Conservation (phyloP, 2,329 filamentous ascomycete genomes). For the Sporothrix dimorphospora region DNA sequence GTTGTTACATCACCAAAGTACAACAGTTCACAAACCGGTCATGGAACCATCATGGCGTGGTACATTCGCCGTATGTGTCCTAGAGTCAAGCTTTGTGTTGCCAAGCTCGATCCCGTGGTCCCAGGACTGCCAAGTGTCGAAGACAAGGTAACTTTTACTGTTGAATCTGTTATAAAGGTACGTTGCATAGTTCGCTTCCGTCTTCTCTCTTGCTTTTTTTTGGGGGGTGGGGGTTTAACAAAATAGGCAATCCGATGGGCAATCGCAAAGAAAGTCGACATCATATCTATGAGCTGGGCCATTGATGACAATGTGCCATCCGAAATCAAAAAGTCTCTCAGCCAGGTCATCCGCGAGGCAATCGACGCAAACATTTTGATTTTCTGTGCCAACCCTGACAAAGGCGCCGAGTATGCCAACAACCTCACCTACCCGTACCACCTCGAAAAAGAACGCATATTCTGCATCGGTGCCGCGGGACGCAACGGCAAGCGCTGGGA, state of each 20-base stretch:
- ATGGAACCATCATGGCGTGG: slow-evolving; percentile 20
- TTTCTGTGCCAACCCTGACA: slow-evolving; percentile 22
- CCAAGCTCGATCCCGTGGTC: slow-evolving; percentile 19
- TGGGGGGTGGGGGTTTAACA: background rate
- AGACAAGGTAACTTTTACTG: slow-evolving; percentile 16
- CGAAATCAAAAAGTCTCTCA: slow-evolving; percentile 9
- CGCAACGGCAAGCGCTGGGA: slow-evolving; percentile 23
- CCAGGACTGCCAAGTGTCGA: background rate
- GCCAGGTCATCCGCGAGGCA: background rate
- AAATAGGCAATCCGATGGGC: slow-evolving; percentile 12
- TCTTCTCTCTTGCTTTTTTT: background rate
- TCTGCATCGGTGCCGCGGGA: slow-evolving; percentile 20
- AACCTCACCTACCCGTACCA: slow-evolving; percentile 18
- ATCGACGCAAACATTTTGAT: slow-evolving; percentile 20
- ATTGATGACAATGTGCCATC: slow-evolving; percentile 20
- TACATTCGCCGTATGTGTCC: slow-evolving; percentile 23
- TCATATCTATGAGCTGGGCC: slow-evolving; percentile 22
- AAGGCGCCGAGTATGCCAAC: slow-evolving; percentile 22
- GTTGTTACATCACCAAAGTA: slow-evolving; percentile 18
- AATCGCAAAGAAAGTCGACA: slow-evolving; percentile 6
- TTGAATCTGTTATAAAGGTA: slow-evolving; percentile 19
- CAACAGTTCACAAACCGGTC: slow-evolving; percentile 17
- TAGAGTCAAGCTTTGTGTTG: slow-evolving; percentile 14
- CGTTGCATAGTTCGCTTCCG: background rate
- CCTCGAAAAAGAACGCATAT: slow-evolving; percentile 13